Percentiles rank a stretch among this genome's conserved stretches.
phyloP scores from a whole-genome alignment of 306 rosid genomes.

The Mucuna pruriens region DNA sequence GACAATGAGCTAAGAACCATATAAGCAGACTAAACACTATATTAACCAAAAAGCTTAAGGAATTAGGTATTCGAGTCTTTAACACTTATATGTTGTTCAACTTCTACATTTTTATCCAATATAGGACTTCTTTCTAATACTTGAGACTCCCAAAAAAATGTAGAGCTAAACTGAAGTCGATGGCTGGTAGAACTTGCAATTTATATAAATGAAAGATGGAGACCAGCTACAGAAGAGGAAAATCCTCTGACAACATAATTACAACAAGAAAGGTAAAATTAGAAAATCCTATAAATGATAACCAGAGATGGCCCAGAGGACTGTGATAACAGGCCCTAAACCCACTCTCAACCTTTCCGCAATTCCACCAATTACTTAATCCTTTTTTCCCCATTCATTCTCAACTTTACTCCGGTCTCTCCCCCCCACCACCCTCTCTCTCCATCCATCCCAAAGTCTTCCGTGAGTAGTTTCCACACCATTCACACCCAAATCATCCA shows the following conservation, averaged over 20 bases:
- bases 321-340: not conserved
- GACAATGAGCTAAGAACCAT: not conserved
- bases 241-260: not conserved
- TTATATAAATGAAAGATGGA: constrained; percentile 7
- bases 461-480: not conserved
- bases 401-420: not conserved
- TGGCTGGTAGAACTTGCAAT: not conserved
- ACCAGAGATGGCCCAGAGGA: not conserved
- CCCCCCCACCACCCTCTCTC: not conserved
- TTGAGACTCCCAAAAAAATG: not conserved
- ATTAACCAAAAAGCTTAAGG: not conserved
- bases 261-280: not conserved
- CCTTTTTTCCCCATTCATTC: not conserved
- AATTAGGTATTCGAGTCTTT: not conserved
- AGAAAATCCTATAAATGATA: not conserved
- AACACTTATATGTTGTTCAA: not conserved
- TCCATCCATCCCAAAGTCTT: not conserved
- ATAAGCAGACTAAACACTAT: not conserved
- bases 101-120: not conserved
- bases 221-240: not conserved
- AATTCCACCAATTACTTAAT: not conserved
- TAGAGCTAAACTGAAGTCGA: not conserved
- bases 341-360: not conserved
- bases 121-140: not conserved
- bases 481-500: not conserved